These are phyloP conservation scores for Clavariopsis aquatica DNA, from an alignment of 495 filamentous ascomycete genomes.

Conservation along the genomic window DNA sequence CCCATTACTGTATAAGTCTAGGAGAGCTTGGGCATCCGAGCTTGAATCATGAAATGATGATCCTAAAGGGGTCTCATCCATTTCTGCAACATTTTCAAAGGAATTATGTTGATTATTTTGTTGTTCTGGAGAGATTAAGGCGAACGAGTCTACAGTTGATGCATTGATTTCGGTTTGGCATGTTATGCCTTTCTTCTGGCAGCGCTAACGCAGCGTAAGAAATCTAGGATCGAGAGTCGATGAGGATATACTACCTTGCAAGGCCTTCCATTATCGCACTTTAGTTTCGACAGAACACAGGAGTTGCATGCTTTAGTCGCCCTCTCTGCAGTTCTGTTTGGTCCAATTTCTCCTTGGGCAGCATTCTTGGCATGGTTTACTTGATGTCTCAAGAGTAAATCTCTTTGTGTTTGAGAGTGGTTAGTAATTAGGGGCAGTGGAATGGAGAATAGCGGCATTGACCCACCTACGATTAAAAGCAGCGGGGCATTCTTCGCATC, in stretches of 20 bases:
- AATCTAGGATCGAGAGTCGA: too few relatives aligned
- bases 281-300: constrained; percentile 7
- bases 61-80: not conserved
- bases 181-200: not conserved
- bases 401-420: not conserved
- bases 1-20: constrained; percentile 1
- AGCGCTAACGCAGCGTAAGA: not conserved
- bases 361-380: constrained; percentile 7
- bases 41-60: not conserved
- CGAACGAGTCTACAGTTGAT: too few relatives aligned
- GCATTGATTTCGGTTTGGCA: not conserved
- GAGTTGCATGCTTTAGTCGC: constrained; percentile 7
- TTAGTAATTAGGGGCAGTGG: not conserved
- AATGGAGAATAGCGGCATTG: not conserved
- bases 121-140: not conserved
- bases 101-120: not conserved
- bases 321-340: not conserved
- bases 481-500: constrained; percentile 7
- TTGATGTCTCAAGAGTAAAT: constrained; percentile 7
- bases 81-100: not conserved
- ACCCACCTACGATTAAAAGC: constrained; percentile 7
- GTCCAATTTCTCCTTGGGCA: constrained; percentile 1
- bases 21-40: not conserved
- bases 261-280: constrained; percentile 8
- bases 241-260: not conserved